Conservation (phyloP, 2,329 filamentous ascomycete genomes). For the Calycina marina region DNA sequence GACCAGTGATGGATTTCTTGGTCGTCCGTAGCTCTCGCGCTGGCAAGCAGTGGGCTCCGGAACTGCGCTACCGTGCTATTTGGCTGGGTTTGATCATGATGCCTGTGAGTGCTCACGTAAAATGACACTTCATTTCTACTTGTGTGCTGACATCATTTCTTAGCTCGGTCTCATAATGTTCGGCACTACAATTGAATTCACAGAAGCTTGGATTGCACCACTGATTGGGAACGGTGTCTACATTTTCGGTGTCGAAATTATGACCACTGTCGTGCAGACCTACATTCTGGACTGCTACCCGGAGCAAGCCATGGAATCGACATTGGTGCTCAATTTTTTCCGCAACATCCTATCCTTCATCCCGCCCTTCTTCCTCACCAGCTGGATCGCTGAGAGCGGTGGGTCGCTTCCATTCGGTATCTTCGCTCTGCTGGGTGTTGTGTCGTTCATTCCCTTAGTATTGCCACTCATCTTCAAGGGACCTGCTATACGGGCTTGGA, state of each 20-base stretch:
- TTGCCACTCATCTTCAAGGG: background rate
- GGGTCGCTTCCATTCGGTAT: background rate
- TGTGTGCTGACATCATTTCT: background rate
- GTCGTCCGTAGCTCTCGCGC: background rate
- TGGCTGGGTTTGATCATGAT: background rate
- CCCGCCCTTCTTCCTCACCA: background rate
- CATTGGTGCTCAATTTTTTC: background rate
- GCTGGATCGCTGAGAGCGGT: background rate
- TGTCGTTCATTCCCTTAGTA: background rate
- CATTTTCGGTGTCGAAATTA: background rate
- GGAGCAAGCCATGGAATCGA: background rate
- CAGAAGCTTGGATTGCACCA: background rate
- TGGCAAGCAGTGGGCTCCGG: background rate
- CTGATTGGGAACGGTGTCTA: background rate
- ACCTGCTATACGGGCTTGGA: background rate
- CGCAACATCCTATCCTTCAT: slow-evolving; percentile 1
- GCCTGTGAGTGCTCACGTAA: background rate
- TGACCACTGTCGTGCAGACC: slow-evolving; percentile 1
- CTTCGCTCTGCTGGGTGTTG: background rate
- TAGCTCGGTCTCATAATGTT: background rate
- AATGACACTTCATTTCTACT: background rate
- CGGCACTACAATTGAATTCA: background rate
- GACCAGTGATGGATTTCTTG: background rate
- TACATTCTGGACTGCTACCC: slow-evolving; percentile 2
- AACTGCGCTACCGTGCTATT: background rate